Percentiles rank a stretch among this genome's conserved stretches.
phyloP scores from a whole-genome alignment of 1,284 basidiomycete species.

The Calocybe gambosa region DNA sequence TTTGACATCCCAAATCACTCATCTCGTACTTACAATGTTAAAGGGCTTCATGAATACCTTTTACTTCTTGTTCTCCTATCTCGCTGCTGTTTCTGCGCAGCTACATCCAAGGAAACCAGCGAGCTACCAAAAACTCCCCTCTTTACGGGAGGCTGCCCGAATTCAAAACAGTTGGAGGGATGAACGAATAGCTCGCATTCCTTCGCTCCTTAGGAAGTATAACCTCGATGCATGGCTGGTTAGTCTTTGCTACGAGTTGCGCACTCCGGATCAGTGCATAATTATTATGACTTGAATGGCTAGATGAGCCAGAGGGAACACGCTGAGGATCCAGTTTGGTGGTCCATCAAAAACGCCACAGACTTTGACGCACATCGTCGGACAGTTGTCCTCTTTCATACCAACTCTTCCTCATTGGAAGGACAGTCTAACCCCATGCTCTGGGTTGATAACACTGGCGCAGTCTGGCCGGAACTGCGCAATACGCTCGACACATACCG shows the following conservation, averaged over 20 bases:
- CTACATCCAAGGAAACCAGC: constrained; percentile 31
- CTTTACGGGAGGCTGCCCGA: constrained; percentile 37
- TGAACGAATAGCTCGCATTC: constrained; percentile 35
- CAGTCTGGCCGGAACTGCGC: constrained; percentile 40
- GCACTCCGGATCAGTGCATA: background rate
- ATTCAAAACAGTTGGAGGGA: constrained; percentile 41
- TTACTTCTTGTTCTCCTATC: background rate
- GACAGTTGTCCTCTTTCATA: constrained; percentile 46
- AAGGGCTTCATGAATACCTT: background rate
- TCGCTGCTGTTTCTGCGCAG: constrained; percentile 15
- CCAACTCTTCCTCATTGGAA: constrained; percentile 29
- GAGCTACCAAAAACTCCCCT: constrained; percentile 34
- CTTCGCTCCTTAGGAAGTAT: constrained; percentile 37
- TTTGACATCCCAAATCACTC: background rate
- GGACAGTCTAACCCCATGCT: constrained; percentile 37
- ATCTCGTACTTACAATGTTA: too few relatives aligned
- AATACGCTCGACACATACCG: constrained; percentile 28
- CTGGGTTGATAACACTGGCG: constrained; percentile 47
- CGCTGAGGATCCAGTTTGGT: constrained; percentile 49
- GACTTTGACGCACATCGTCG: constrained; percentile 44
- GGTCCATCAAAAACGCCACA: constrained; percentile 44
- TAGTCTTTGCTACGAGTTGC: constrained; percentile 11
- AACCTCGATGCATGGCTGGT: constrained; percentile 40
- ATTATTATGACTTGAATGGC: background rate
- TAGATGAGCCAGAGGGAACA: constrained; percentile 47